These are phyloP conservation scores for Yamadazyma aaseri DNA, from an alignment of 1,139 yeast genomes.

Conservation along the genomic window DNA sequence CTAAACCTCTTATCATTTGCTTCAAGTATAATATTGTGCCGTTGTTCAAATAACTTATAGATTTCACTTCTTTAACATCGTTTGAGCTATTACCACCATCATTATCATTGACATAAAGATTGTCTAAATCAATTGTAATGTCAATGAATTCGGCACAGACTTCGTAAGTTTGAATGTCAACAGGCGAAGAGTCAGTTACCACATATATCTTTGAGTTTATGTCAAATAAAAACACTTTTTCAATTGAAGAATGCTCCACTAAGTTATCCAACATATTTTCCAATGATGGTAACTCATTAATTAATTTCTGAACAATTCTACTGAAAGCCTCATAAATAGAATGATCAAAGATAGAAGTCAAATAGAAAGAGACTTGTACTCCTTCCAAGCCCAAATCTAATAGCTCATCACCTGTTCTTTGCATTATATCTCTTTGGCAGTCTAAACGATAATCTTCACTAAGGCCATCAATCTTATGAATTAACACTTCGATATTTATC, in stretches of 20 bases:
- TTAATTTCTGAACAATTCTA: constrained; percentile 84
- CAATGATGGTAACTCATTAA: constrained; percentile 83
- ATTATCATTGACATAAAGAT: constrained; percentile 53
- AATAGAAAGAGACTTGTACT: constrained; percentile 85
- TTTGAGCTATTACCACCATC: constrained; percentile 3
- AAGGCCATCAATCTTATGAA: constrained; percentile 93
- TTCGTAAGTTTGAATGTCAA: constrained; percentile 92
- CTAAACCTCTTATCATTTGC: constrained; percentile 91
- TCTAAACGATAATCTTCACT: constrained; percentile 92
- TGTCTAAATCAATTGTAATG: constrained; percentile 85
- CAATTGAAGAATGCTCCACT: constrained; percentile 87
- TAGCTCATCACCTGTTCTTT: constrained; percentile 89
- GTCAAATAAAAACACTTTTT: constrained; percentile 89
- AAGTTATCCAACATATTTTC: constrained; percentile 87
- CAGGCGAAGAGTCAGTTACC: constrained; percentile 95
- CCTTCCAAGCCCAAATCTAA: constrained; percentile 88
- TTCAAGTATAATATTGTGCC: constrained; percentile 80
- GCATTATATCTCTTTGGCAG: constrained; percentile 96
- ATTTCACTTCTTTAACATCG: constrained; percentile 45
- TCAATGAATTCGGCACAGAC: constrained; percentile 97
- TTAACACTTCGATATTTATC: constrained; percentile 86
- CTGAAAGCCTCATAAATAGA: constrained; percentile 95
- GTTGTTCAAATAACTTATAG: constrained; percentile 74
- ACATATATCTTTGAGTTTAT: constrained; percentile 92
- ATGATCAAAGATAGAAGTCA: constrained; percentile 93